Conservation (phyloP, 352 stramenopile genomes). For the Phytophthora sp. region DNA sequence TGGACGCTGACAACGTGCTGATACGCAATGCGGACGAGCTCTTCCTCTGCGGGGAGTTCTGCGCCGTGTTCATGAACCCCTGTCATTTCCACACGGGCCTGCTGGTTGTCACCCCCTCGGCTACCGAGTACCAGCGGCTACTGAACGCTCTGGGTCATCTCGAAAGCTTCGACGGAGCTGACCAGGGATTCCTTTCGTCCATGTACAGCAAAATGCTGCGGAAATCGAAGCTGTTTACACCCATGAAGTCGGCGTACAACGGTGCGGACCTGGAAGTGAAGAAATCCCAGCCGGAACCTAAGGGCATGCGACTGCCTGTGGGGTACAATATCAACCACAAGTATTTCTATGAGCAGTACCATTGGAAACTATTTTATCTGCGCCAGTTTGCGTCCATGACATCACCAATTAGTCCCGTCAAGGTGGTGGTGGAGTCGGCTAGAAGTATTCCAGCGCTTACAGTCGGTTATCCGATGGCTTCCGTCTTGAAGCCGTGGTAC, state of each 20-base stretch:
- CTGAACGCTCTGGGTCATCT: constrained; percentile 63
- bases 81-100: constrained; percentile 91
- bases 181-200: constrained; percentile 88
- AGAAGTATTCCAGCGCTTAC: constrained; percentile 78
- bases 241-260: constrained; percentile 37
- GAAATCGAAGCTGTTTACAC: constrained; percentile 75
- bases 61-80: constrained; percentile 91
- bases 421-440: constrained; percentile 86
- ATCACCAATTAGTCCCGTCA: constrained; percentile 83
- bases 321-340: constrained; percentile 94
- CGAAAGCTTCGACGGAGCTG: constrained; percentile 80
- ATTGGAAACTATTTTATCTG: constrained; percentile 89
- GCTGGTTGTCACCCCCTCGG: constrained; percentile 82
- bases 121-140: constrained; percentile 73
- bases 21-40: constrained; percentile 90
- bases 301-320: constrained; percentile 82
- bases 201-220: constrained; percentile 88
- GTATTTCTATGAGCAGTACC: constrained; percentile 90
- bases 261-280: constrained; percentile 47
- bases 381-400: constrained; percentile 89
- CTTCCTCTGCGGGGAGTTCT: constrained; percentile 88
- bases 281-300: constrained; percentile 48
- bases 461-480: constrained; percentile 87
- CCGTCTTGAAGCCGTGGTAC: constrained; percentile 89
- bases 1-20: constrained; percentile 92